Evolutionary conservation across 306 rosid species (phyloP).

Genomic region (Prunus dulcis): DNA sequence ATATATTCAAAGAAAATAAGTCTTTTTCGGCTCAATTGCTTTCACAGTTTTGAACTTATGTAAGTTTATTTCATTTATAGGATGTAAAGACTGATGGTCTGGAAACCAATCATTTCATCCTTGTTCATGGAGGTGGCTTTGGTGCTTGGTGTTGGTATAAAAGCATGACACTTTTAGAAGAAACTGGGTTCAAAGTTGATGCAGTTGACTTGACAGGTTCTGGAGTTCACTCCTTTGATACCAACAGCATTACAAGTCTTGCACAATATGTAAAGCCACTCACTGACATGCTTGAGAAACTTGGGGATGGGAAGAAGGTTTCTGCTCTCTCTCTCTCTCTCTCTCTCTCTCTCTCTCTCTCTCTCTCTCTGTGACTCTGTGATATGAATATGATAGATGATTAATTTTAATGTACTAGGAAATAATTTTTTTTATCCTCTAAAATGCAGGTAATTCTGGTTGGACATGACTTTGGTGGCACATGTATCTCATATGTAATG

Average conservation of each 20-base stretch:
- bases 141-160: slow-evolving; percentile 97
- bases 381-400: neutral
- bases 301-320: slow-evolving; percentile 62
- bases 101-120: slow-evolving; percentile 65
- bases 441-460: slow-evolving; percentile 62
- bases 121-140: slow-evolving; percentile 85
- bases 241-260: slow-evolving; percentile 57
- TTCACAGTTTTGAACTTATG: neutral
- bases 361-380: neutral
- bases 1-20: no score
- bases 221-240: slow-evolving; percentile 59
- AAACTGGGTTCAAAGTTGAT: slow-evolving; percentile 64
- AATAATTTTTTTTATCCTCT: no score
- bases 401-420: neutral
- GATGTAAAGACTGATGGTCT: slow-evolving; percentile 53
- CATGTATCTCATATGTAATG: slow-evolving; percentile 74
- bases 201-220: slow-evolving; percentile 82
- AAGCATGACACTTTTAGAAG: slow-evolving; percentile 73
- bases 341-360: neutral
- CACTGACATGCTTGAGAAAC: slow-evolving; percentile 51
- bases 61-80: slow-evolving; percentile 17
- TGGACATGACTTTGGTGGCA: slow-evolving; percentile 90
- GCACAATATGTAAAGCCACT: slow-evolving; percentile 77
- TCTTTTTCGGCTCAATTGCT: neutral
- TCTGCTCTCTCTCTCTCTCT: slow-evolving; percentile 14